A percentile compares a stretch with the other conserved stretches of the same genome.
Conservation (phyloP, 129 eudicot species). For the Pseudognaphalium luteoalbum region DNA sequence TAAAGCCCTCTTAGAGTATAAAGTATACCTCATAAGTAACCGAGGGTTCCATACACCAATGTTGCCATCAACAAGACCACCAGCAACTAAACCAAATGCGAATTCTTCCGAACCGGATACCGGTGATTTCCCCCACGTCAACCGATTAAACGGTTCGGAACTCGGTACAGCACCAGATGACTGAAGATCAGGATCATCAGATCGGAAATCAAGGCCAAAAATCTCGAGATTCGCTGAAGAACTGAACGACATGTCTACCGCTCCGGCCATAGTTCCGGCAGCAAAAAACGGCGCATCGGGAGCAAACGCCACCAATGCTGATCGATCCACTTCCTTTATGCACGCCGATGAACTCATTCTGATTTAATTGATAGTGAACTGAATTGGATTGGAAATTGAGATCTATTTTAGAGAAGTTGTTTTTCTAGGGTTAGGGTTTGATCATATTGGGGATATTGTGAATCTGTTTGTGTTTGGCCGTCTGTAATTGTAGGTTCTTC, state of each 20-base stretch:
- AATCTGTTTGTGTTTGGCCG: no score
- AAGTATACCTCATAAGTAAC: constrained; percentile 48
- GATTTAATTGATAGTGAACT: neutral
- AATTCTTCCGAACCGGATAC: constrained; percentile 54
- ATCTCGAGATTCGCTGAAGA: constrained; percentile 78
- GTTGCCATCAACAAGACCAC: constrained; percentile 80
- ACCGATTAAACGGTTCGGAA: constrained; percentile 78
- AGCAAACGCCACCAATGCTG: constrained; percentile 84
- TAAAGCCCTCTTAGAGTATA: no score
- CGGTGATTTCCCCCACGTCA: constrained; percentile 68
- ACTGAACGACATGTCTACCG: constrained; percentile 84
- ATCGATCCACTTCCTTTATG: constrained; percentile 70
- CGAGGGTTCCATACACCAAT: constrained; percentile 85
- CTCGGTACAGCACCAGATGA: constrained; percentile 48
- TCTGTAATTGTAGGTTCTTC: constrained; percentile 3
- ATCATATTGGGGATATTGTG: neutral
- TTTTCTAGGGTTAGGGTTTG: constrained; percentile 31
- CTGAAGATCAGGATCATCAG: constrained; percentile 62
- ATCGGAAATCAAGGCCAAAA: constrained; percentile 67
- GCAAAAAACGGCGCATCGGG: constrained; percentile 77
- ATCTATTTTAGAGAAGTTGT: neutral
- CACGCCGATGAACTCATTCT: constrained; percentile 49
- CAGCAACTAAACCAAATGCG: constrained; percentile 71
- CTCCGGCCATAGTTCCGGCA: constrained; percentile 94
- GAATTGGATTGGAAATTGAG: neutral